Evolutionary conservation across 805 yeast genomes (phyloP), one percentile per base, ranked within the genome.

Genomic region (Spencermartinsiella europaea): DNA sequence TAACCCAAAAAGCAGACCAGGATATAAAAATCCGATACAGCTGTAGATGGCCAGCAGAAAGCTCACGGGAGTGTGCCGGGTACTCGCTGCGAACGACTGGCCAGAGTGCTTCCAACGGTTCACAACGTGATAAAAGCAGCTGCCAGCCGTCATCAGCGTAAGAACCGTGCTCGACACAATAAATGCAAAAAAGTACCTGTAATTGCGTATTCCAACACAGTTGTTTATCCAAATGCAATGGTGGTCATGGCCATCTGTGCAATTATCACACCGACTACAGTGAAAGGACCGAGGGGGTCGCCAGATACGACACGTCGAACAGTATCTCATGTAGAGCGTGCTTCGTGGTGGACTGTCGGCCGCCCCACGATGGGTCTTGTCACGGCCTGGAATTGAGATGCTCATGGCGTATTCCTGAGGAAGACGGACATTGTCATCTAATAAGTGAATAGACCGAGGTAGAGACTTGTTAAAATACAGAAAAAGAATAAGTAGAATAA

Each of bases 261-360:
- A 87, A 5, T 70, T 69, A 51, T 77, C 78, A 64, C 95, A 86
- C 2, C 70, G 69, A 1, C 81, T 71, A 58, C 95, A 86, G 62
- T 86, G 95, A 46, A 83, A 77, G 0, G 89, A 66, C 44, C 95
- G 65, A 1, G 89, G 86, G 7, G 88, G 83, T 53, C 91, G 65
- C 91, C 95, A 85, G 37, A 80, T 72, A 25, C 75, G 66, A 58
- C 95, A 86, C 0, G 82, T 72, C 1, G 74, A 40, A 55, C 90
- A 83, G 60, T 81, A 82, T 54, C 77, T 77, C 20, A 78, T 68
- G 2, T 65, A 57, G 0, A 78, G n/a, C n/a, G n/a, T n/a, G n/a
- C n/a, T n/a, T n/a, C n/a, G n/a, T n/a, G n/a, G n/a, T n/a, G n/a
- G n/a, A n/a, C n/a, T n/a, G n/a, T n/a, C n/a, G n/a, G n/a, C 77